A percentile compares a stretch with the other conserved stretches of the same genome.
Conservation (phyloP, 345 rosid genomes). For the Draba incana region DNA sequence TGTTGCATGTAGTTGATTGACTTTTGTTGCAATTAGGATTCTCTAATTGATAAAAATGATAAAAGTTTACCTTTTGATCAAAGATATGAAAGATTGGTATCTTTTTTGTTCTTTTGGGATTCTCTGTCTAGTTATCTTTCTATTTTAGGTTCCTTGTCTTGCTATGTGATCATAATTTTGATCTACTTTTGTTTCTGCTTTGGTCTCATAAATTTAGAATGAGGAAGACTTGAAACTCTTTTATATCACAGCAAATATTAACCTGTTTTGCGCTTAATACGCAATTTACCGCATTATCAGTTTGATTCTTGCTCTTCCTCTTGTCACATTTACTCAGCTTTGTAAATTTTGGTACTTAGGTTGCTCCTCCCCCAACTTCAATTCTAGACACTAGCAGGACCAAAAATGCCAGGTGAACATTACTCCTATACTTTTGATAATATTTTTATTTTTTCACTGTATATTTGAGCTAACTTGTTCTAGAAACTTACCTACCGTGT, state of each 20-base stretch:
- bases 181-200: slow-evolving; percentile 7
- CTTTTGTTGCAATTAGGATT: slow-evolving; percentile 3
- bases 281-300: neutral
- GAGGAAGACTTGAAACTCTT: slow-evolving; percentile 12
- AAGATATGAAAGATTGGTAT: slow-evolving; percentile 4
- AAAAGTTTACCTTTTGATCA: neutral
- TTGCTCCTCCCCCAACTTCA: slow-evolving; percentile 54
- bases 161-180: neutral
- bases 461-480: neutral
- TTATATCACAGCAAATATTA: neutral
- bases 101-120: neutral
- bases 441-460: slow-evolving; percentile 2
- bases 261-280: slow-evolving; percentile 18
- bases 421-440: neutral
- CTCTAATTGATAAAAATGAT: neutral
- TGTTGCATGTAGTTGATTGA: slow-evolving; percentile 17
- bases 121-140: slow-evolving; percentile 5
- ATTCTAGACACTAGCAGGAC: slow-evolving; percentile 57
- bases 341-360: slow-evolving; percentile 46
- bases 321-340: slow-evolving; percentile 18
- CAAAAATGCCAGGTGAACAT: slow-evolving; percentile 59
- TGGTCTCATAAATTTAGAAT: slow-evolving; percentile 1
- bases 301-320: slow-evolving; percentile 22
- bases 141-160: slow-evolving; percentile 4
- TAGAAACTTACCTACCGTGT: slow-evolving; percentile 20